phyloP scores from a whole-genome alignment of 495 filamentous ascomycete species.

The Schizothecium vesticola region DNA sequence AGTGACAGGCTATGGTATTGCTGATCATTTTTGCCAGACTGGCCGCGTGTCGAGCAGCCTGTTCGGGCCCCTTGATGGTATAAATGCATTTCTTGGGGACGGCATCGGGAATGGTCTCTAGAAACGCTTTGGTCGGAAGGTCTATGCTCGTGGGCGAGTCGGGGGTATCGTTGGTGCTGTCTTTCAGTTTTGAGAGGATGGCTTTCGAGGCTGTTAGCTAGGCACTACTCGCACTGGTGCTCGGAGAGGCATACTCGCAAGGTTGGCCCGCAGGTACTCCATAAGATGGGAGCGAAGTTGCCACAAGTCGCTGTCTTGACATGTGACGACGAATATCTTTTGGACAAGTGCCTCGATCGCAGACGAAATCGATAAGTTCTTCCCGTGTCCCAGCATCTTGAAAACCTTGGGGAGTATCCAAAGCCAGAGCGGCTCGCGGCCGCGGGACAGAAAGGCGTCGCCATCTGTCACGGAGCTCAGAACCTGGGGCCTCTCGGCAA shows the following conservation, averaged over 20 bases:
- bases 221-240: background rate
- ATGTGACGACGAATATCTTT: constrained; percentile 37
- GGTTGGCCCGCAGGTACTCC: constrained; percentile 37
- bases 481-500: constrained; percentile 68
- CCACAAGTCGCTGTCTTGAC: constrained; percentile 39
- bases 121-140: constrained; percentile 20
- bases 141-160: constrained; percentile 10
- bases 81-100: constrained; percentile 16
- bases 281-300: constrained; percentile 38
- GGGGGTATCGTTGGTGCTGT: background rate
- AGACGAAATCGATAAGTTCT: constrained; percentile 35
- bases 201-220: constrained; percentile 12
- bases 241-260: constrained; percentile 31
- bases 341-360: constrained; percentile 49
- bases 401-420: constrained; percentile 69
- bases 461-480: constrained; percentile 47
- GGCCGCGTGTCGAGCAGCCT: constrained; percentile 25
- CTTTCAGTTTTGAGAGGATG: constrained; percentile 17
- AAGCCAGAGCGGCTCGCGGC: constrained; percentile 63
- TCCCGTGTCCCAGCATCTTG: constrained; percentile 46
- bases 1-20: background rate
- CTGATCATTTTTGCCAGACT: constrained; percentile 23
- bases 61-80: constrained; percentile 14
- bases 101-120: constrained; percentile 11
- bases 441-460: constrained; percentile 39